These are phyloP conservation scores for Barnettozyma sp. DNA, from an alignment of 805 yeast genomes.

Conservation along the genomic window DNA sequence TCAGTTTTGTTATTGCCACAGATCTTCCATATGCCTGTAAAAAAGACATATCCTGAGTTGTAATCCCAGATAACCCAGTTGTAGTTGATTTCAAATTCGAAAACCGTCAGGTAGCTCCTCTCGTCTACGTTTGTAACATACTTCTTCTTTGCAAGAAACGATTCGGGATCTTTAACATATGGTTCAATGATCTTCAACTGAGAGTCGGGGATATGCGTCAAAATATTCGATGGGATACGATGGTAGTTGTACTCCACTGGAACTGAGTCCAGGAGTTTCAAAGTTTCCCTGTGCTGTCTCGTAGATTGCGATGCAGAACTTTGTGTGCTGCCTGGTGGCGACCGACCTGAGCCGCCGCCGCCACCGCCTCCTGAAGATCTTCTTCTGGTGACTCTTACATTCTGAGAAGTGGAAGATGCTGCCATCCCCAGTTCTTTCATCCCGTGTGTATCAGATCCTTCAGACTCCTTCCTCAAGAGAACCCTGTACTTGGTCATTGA, in stretches of 20 bases:
- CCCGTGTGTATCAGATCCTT: background rate
- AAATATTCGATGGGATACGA: constrained; percentile 10
- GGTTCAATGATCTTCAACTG: constrained; percentile 14
- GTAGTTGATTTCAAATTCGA: constrained; percentile 59
- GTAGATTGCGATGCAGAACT: constrained; percentile 1
- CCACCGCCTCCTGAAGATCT: constrained; percentile 2
- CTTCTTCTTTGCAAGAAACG: constrained; percentile 31
- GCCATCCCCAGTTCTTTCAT: too few relatives aligned
- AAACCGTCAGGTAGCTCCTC: constrained; percentile 63
- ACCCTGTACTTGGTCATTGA: constrained; percentile 1
- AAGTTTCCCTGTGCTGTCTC: constrained; percentile 13
- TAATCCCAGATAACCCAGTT: constrained; percentile 70
- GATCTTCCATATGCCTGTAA: constrained; percentile 85
- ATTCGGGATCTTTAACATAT: background rate
- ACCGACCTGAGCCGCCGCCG: too few relatives aligned
- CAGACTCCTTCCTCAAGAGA: background rate
- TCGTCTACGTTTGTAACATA: constrained; percentile 71
- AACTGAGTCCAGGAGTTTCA: constrained; percentile 15
- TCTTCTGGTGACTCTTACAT: constrained; percentile 3
- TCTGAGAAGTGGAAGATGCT: background rate
- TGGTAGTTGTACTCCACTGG: constrained; percentile 17
- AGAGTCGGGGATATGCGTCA: constrained; percentile 19
- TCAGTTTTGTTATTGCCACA: constrained; percentile 67
- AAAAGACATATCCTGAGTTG: constrained; percentile 75
- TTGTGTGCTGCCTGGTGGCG: background rate